Conservation (phyloP, 2,329 filamentous ascomycete genomes). For the Penicillium sp. region DNA sequence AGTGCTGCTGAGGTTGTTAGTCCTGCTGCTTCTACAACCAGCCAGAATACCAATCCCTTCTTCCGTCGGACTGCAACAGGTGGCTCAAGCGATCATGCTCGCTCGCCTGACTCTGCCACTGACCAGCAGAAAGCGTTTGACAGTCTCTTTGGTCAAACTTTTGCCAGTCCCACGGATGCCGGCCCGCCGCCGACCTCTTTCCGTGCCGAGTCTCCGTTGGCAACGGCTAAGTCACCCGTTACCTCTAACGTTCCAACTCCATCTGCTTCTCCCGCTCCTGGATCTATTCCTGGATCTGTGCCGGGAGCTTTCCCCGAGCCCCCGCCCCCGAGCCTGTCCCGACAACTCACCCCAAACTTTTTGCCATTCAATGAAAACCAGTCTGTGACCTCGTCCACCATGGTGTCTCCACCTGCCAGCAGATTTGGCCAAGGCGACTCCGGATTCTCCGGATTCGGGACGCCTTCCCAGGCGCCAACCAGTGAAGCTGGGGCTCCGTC, state of each 20-base stretch:
- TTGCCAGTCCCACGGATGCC: slow-evolving; percentile 49
- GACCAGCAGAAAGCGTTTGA: slow-evolving; percentile 73
- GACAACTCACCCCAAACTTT: slow-evolving; percentile 76
- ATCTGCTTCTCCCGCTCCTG: slow-evolving; percentile 62
- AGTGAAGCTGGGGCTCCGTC: slow-evolving; percentile 38
- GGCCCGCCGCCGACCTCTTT: slow-evolving; percentile 62
- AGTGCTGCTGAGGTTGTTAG: slow-evolving; percentile 61
- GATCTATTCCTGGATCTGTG: slow-evolving; percentile 25
- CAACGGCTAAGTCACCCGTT: slow-evolving; percentile 44
- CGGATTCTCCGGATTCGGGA: slow-evolving; percentile 43
- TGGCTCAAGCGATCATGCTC: slow-evolving; percentile 49
- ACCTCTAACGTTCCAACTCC: slow-evolving; percentile 58
- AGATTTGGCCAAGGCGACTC: slow-evolving; percentile 56
- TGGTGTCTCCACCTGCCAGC: slow-evolving; percentile 72
- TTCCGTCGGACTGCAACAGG: slow-evolving; percentile 66
- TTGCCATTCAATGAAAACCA: slow-evolving; percentile 69
- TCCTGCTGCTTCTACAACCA: slow-evolving; percentile 63
- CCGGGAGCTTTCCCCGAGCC: slow-evolving; percentile 33
- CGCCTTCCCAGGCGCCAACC: slow-evolving; percentile 43
- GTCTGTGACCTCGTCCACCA: slow-evolving; percentile 74
- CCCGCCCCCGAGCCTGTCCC: slow-evolving; percentile 68
- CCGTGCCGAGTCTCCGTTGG: slow-evolving; percentile 53
- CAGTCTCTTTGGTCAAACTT: slow-evolving; percentile 77
- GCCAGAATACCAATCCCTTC: slow-evolving; percentile 86
- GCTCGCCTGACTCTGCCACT: slow-evolving; percentile 44